These are phyloP conservation scores for Populus hybrid DNA, from an alignment of 441 rosid genomes.

Conservation along the genomic window DNA sequence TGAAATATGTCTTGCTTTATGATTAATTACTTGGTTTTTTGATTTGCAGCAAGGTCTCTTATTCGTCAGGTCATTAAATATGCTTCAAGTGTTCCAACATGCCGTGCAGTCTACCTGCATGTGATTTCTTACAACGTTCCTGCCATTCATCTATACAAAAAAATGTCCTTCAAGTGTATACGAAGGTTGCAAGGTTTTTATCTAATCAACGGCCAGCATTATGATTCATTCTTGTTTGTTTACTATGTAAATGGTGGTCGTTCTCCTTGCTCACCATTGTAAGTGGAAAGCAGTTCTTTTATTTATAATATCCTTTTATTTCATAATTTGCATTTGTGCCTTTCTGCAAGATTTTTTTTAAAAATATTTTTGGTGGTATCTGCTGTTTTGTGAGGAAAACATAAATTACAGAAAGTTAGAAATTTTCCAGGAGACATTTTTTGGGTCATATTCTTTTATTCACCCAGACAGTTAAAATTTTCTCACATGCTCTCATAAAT, in stretches of 20 bases:
- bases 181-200: constrained; percentile 75
- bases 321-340: background rate
- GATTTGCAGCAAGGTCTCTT: constrained; percentile 65
- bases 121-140: constrained; percentile 91
- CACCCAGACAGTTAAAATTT: no score
- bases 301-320: background rate
- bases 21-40: constrained; percentile 10
- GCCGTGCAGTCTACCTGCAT: constrained; percentile 90
- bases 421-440: no score
- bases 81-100: constrained; percentile 56
- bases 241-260: constrained; percentile 77
- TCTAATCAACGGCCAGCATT: constrained; percentile 76
- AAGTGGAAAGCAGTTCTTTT: constrained; percentile 34
- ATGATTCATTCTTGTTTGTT: constrained; percentile 84
- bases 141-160: constrained; percentile 80
- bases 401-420: no score
- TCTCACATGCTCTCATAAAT: no score
- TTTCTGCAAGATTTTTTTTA: background rate
- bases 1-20: background rate
- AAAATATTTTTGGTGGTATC: no score
- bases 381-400: no score
- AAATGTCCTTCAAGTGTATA: constrained; percentile 84
- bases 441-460: no score
- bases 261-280: constrained; percentile 92
- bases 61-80: constrained; percentile 72